These are phyloP conservation scores for Rubia tinctorum DNA, from an alignment of 305 asterid species.

Conservation along the genomic window DNA sequence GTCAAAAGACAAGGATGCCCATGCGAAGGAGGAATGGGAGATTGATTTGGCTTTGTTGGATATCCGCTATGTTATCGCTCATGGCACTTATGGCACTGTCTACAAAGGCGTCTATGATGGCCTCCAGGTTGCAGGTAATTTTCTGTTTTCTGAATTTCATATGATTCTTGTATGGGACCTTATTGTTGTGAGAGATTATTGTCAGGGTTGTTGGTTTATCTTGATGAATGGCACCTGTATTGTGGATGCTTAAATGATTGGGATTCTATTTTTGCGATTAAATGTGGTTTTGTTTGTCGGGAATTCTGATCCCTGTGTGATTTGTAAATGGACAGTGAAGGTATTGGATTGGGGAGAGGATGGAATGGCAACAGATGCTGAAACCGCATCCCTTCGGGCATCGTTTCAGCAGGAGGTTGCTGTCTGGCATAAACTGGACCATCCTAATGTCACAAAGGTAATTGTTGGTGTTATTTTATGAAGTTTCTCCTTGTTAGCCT, in stretches of 20 bases:
- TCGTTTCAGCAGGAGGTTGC: slow-evolving; percentile 70
- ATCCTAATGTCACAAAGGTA: slow-evolving; percentile 80
- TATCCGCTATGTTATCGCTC: slow-evolving; percentile 57
- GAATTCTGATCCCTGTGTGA: slow-evolving; percentile 14
- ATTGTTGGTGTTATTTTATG: background rate
- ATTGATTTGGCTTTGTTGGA: slow-evolving; percentile 56
- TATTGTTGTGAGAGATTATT: too few relatives aligned
- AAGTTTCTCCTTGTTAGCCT: too few relatives aligned
- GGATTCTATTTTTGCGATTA: background rate
- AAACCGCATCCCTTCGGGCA: slow-evolving; percentile 52
- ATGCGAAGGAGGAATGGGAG: slow-evolving; percentile 54
- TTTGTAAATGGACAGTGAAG: slow-evolving; percentile 45
- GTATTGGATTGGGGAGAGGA: slow-evolving; percentile 88
- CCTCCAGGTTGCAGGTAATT: slow-evolving; percentile 67
- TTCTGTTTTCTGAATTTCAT: background rate
- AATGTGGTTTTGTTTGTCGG: background rate
- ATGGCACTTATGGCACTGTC: slow-evolving; percentile 75
- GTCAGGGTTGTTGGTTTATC: background rate
- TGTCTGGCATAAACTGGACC: slow-evolving; percentile 81
- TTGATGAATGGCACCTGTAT: background rate
- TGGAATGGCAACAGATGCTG: slow-evolving; percentile 58
- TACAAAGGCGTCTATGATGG: slow-evolving; percentile 55
- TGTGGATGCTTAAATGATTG: background rate
- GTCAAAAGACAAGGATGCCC: slow-evolving; percentile 29
- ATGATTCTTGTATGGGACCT: too few relatives aligned